Conservation (phyloP, 2,329 filamentous ascomycete species). For the Fusarium kyushuense region DNA sequence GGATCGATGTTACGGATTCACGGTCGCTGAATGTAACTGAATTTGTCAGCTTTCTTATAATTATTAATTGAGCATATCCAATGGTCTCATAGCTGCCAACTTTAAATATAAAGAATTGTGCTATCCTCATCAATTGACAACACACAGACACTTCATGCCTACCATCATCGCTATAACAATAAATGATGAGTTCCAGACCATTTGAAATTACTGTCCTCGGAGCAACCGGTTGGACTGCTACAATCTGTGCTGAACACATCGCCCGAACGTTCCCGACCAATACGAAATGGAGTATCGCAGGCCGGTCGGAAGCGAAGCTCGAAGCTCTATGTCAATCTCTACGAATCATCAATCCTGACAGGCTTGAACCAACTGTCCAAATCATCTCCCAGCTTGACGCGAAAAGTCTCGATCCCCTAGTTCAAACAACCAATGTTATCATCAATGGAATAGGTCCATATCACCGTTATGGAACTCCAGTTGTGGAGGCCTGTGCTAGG, state of each 20-base stretch:
- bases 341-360: not conserved
- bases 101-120: not conserved
- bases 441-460: constrained; percentile 10
- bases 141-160: not conserved
- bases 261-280: not conserved
- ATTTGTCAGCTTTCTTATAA: not conserved
- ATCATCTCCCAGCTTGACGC: not conserved
- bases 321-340: not conserved
- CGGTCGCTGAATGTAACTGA: not conserved
- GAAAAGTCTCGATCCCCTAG: not conserved
- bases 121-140: not conserved
- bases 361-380: not conserved
- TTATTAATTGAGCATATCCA: not conserved
- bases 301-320: constrained; percentile 1
- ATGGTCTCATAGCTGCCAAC: not conserved
- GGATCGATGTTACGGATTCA: accelerated
- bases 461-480: not conserved
- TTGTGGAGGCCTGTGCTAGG: not conserved
- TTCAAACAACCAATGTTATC: not conserved
- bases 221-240: not conserved
- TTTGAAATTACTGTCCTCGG: not conserved
- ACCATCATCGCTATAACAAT: not conserved
- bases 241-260: not conserved
- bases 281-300: not conserved
- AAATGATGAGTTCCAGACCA: not conserved